Base-by-base conservation (phyloP, 2,329 filamentous ascomycete genomes). In the Teratosphaeria gauchensis region DNA sequence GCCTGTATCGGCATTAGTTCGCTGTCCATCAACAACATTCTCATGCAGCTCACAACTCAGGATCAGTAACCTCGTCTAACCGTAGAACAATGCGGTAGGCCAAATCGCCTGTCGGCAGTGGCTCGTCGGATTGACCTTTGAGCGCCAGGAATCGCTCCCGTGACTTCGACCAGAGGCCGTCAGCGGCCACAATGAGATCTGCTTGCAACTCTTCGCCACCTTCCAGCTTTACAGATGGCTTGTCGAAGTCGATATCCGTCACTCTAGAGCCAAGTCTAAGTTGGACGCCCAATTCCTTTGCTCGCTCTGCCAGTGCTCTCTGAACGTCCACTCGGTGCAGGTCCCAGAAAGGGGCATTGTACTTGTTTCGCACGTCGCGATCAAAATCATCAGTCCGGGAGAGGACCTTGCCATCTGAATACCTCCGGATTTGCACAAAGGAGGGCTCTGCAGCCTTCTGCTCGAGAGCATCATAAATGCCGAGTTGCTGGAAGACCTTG, bases 271-370 rank as follows among this genome's bases (percentile, higher is more conserved):
- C 77, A 0, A 85, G 72, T 2, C 74, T 64, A 24, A 86, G 73
- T 9, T 66, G 68, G 1, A 83, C 81, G 0, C 83, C 83, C 0
- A 86, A 72, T 24, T 81, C 74, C 58, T 72, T 70, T 1, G 83
- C 83, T 35, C 78, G 73, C 4, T 76, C 72, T 19, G 76, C 78
- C 1, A 87, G 72, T 0, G 80, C 77, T 7, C 76, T 73, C 61
- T 86, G 83, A 19, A 86, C 71, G 65, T 87, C 84, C 2, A 82
- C 82, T 1, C 84, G 79, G 67, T 87, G 84, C n/a, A 85, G 68
- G 56, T 84, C 80, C 46, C 80, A 72, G 63, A 84, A 85, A 0
- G 83, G 83, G 0, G 81, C 79, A 12, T 73, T 73, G 63, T 86
- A 86, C 61, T 79, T 80, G 2, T 69, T 67, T 6, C 77, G 75